Evolutionary conservation across 139 green algal species (phyloP).

Genomic region (Volvox reticuliferus): DNA sequence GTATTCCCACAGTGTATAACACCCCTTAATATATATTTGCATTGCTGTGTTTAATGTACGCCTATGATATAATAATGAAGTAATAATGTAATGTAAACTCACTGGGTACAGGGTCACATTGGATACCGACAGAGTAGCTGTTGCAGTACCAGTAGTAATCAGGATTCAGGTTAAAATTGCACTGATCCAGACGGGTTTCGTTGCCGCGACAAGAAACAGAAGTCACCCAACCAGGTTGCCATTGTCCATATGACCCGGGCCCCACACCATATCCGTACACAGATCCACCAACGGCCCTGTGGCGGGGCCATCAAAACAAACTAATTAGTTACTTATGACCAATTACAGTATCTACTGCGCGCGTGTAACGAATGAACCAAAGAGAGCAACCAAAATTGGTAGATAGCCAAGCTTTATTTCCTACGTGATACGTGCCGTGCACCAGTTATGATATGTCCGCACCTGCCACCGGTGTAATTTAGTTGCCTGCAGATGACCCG

Average conservation of each 20-base stretch:
- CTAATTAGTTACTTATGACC: too few relatives aligned
- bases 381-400: too few relatives aligned
- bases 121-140: neutral
- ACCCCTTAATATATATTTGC: too few relatives aligned
- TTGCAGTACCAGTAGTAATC: neutral
- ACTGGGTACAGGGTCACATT: neutral
- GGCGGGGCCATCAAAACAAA: neutral
- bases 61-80: too few relatives aligned
- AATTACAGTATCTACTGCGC: too few relatives aligned
- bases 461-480: slow-evolving; percentile 12
- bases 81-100: neutral
- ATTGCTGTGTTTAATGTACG: too few relatives aligned
- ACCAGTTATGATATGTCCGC: neutral
- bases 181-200: neutral
- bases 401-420: too few relatives aligned
- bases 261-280: neutral
- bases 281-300: neutral
- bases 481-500: slow-evolving; percentile 16
- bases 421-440: too few relatives aligned
- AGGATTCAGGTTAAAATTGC: neutral
- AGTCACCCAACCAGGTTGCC: neutral
- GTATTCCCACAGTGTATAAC: too few relatives aligned
- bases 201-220: neutral
- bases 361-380: too few relatives aligned
- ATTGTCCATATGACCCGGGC: neutral